Conservation (phyloP, 257 asterid genomes). For the Apocynum venetum region DNA sequence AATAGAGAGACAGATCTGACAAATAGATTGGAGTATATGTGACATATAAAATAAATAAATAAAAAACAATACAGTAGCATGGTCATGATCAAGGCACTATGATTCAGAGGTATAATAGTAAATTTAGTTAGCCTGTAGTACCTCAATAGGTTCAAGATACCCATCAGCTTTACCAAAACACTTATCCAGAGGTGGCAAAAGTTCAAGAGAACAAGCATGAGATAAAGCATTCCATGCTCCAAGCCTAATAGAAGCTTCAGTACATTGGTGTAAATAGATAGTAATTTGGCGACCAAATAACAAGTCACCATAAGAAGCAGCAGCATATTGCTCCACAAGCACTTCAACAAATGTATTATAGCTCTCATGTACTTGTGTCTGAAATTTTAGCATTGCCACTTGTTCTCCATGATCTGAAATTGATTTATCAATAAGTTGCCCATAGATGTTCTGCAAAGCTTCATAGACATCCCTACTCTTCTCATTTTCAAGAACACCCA, state of each 20-base stretch:
- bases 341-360: slow-evolving; percentile 74
- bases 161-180: slow-evolving; percentile 62
- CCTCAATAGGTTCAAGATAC: slow-evolving; percentile 92
- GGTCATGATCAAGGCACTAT: background rate
- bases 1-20: background rate
- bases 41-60: background rate
- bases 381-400: slow-evolving; percentile 35
- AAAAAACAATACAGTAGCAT: background rate
- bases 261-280: slow-evolving; percentile 58
- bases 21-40: background rate
- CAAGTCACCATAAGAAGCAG: slow-evolving; percentile 84
- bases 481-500: slow-evolving; percentile 69
- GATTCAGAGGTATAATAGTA: background rate
- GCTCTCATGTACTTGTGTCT: slow-evolving; percentile 59
- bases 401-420: slow-evolving; percentile 13
- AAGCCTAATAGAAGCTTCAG: slow-evolving; percentile 75
- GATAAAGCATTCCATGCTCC: slow-evolving; percentile 76
- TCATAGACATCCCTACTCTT: slow-evolving; percentile 67
- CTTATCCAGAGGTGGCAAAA: slow-evolving; percentile 59
- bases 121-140: slow-evolving; percentile 20
- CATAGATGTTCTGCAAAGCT: slow-evolving; percentile 67
- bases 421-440: slow-evolving; percentile 44
- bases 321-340: slow-evolving; percentile 86
- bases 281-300: slow-evolving; percentile 86
- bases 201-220: slow-evolving; percentile 75